These are phyloP conservation scores for Parasarocladium wereldwijsianum DNA, from an alignment of 2,329 filamentous ascomycete genomes.

Conservation along the genomic window DNA sequence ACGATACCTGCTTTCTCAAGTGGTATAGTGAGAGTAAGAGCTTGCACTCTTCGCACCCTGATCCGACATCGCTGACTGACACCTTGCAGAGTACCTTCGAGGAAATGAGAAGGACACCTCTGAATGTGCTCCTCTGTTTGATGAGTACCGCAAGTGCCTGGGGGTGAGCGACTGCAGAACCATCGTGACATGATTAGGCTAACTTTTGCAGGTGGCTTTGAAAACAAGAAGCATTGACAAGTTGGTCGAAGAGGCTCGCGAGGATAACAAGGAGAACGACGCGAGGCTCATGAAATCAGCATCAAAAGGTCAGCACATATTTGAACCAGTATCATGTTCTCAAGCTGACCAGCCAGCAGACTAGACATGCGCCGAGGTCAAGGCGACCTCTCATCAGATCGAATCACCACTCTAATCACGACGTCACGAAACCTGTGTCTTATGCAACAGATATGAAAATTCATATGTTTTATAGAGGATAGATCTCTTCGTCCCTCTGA, in stretches of 20 bases:
- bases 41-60: constrained; percentile 7
- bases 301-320: too few species aligned
- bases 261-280: constrained; percentile 82
- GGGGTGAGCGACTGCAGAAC: constrained; percentile 38
- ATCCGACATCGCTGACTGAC: constrained; percentile 6
- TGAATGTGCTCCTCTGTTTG: constrained; percentile 76
- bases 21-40: constrained; percentile 96
- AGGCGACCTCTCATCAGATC: too few species aligned
- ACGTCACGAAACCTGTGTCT: too few species aligned
- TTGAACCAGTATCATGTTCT: too few species aligned
- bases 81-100: constrained; percentile 63
- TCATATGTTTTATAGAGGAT: too few species aligned
- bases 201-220: constrained; percentile 51
- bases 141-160: constrained; percentile 76
- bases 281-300: constrained; percentile 26
- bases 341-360: too few species aligned
- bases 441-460: too few species aligned
- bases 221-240: constrained; percentile 86
- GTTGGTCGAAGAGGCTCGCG: constrained; percentile 79
- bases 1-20: constrained; percentile 94
- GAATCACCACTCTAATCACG: too few species aligned
- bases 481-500: too few species aligned
- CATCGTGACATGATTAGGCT: constrained; percentile 1
- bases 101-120: constrained; percentile 67
- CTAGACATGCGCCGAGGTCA: too few species aligned